Conservation (phyloP, 176 grass and related monocot genomes). For the Tillandsia fasciculata region DNA sequence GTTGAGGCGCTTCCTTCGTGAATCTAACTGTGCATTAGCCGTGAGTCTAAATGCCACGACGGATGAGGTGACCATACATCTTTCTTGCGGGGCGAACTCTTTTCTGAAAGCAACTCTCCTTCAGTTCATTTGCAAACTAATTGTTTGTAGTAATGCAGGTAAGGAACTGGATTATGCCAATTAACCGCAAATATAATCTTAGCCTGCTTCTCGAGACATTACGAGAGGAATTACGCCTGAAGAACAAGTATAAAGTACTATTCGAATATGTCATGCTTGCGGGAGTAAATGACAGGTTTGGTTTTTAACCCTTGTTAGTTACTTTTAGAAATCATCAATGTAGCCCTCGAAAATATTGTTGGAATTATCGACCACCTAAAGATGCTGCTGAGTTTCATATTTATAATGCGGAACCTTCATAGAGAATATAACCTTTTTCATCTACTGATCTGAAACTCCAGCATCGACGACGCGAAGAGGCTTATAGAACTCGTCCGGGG, state of each 20-base stretch:
- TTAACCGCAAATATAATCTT: conserved; percentile 91
- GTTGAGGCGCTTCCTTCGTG: conserved; percentile 70
- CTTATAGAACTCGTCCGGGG: conserved; percentile 52
- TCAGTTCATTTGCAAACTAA: conserved; percentile 10
- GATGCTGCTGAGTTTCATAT: background rate
- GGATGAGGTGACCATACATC: conserved; percentile 50
- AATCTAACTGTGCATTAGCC: conserved; percentile 67
- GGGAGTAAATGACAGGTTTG: conserved; percentile 88
- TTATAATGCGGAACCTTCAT: too few relatives aligned
- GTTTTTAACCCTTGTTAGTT: conserved; percentile 1
- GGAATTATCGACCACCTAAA: background rate
- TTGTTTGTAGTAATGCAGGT: conserved; percentile 39
- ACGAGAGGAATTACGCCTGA: conserved; percentile 47
- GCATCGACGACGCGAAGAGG: conserved; percentile 72
- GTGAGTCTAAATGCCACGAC: conserved; percentile 97
- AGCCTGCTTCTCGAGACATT: conserved; percentile 63
- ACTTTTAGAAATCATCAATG: background rate
- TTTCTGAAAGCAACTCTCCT: conserved; percentile 2
- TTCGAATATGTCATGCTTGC: conserved; percentile 99
- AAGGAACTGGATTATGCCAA: conserved; percentile 97
- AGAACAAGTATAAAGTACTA: conserved; percentile 56
- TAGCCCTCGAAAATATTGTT: too few relatives aligned
- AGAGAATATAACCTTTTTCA: background rate
- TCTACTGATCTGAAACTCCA: conserved; percentile 17
- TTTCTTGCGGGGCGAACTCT: conserved; percentile 14